Evolutionary conservation across 441 rosid species (phyloP), one percentile per base, ranked within the genome.

Genomic region (Geranium incanum): DNA sequence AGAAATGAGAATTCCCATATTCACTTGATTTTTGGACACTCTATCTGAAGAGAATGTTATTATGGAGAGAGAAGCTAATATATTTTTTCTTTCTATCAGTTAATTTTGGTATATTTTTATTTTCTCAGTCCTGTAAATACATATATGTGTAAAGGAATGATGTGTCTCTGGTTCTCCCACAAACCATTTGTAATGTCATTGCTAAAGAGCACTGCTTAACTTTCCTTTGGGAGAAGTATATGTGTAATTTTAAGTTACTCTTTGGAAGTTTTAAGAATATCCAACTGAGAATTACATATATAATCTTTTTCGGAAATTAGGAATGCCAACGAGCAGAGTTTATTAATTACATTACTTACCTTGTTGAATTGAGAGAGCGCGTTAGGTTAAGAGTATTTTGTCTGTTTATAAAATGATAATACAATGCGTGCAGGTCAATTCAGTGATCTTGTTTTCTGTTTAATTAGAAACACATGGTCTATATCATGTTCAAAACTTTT

Each of bases 81-180:
- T 43, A 12, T 68, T 60, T 33, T 23, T 12, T 18, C 0, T 45
- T 28, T 28, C 33, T 28, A 28, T 28, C 33, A 28, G 36, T 16
- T 12, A 62, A n/a, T 59, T 39, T 52, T n/a, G 21, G 36, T 70
- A 37, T 18, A 13, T 19, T 33, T 15, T 18, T 36, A 66, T 28
- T 77, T 70, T 59, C 15, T 39, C 69, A 38, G 55, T 72, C 63
- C 12, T 81, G 82, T 81, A 83, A 71, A 81, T 83, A 68, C 41
- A 66, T 68, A 75, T 73, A 77, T 64, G 73, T 77, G 80, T 80
- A 80, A 72, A 81, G 69, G 78, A 50, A 68, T 67, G 70, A 78
- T 71, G 75, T 19, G 63, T 71, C 70, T 62, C 71, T 23, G 66
- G 19, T 67, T 71, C 71, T 69, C 37, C 66, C 69, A 45, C 55